Evolutionary conservation across 371 early-diverging fungal genomes (phyloP).

Genomic region (Mortierella sp.): DNA sequence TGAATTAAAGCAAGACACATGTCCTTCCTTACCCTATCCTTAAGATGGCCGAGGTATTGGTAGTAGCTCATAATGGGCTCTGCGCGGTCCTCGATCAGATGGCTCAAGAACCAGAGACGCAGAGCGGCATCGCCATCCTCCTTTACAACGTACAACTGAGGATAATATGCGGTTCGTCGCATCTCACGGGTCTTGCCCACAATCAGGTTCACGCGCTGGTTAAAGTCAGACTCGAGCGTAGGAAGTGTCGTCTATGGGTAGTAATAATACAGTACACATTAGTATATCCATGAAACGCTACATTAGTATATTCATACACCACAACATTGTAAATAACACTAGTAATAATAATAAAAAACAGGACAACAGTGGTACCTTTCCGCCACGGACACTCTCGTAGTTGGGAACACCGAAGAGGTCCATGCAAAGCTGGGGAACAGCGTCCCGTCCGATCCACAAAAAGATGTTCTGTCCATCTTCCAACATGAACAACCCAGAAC

Average conservation of each 20-base stretch:
- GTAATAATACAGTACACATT: too few relatives aligned
- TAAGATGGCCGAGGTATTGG: slow-evolving; percentile 78
- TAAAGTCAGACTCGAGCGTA: slow-evolving; percentile 65
- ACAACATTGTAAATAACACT: too few relatives aligned
- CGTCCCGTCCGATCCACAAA: slow-evolving; percentile 89
- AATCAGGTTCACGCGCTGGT: slow-evolving; percentile 68
- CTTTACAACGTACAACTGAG: slow-evolving; percentile 82
- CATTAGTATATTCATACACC: too few relatives aligned
- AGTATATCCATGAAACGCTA: too few relatives aligned
- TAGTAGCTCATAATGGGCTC: slow-evolving; percentile 86
- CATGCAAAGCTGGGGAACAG: slow-evolving; percentile 77
- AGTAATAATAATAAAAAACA: too few relatives aligned
- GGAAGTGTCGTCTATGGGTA: slow-evolving; percentile 67
- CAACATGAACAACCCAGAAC: slow-evolving; percentile 87
- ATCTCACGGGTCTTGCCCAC: slow-evolving; percentile 69
- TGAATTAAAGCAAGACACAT: too few relatives aligned
- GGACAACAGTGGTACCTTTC: slow-evolving; percentile 60
- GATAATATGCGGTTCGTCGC: slow-evolving; percentile 70
- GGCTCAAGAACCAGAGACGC: slow-evolving; percentile 85
- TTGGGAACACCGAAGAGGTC: slow-evolving; percentile 75
- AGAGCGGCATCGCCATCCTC: slow-evolving; percentile 93
- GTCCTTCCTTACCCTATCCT: slow-evolving; percentile 69
- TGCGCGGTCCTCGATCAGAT: slow-evolving; percentile 93
- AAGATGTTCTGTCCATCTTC: slow-evolving; percentile 87
- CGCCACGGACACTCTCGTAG: slow-evolving; percentile 70